phyloP scores from a whole-genome alignment of 805 yeast genomes.

The Nakazawaea ambrosiae region DNA sequence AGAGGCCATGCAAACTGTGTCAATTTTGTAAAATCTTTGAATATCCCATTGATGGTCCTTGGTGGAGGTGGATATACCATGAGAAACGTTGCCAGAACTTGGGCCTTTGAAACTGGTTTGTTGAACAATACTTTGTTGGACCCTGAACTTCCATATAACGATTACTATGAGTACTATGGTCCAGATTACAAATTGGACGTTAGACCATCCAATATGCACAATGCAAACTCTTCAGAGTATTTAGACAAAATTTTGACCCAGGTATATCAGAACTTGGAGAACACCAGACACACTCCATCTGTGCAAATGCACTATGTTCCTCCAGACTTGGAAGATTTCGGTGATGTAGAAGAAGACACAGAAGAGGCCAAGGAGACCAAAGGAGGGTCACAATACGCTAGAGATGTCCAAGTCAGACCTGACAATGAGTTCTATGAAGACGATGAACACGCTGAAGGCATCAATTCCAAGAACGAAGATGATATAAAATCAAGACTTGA shows the following conservation, averaged over 20 bases:
- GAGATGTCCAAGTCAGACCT: conserved; percentile 66
- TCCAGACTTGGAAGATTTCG: conserved; percentile 76
- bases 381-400: conserved; percentile 84
- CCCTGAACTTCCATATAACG: conserved; percentile 81
- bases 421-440: conserved; percentile 75
- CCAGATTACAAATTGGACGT: conserved; percentile 96
- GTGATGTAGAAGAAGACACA: conserved; percentile 73
- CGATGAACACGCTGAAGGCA: conserved; percentile 39
- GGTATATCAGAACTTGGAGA: conserved; percentile 71
- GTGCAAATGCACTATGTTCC: conserved; percentile 92
- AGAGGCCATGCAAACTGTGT: conserved; percentile 96
- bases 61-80: conserved; percentile 99
- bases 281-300: conserved; percentile 95
- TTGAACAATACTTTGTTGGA: conserved; percentile 75
- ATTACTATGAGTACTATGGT: conserved; percentile 94
- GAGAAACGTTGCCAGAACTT: conserved; percentile 90
- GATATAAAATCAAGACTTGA: conserved; percentile 4
- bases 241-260: conserved; percentile 76
- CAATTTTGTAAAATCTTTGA: conserved; percentile 75
- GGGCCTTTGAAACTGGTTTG: conserved; percentile 92
- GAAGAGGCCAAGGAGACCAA: conserved; percentile 75
- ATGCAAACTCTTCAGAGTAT: conserved; percentile 91
- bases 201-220: conserved; percentile 92
- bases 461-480: conserved; percentile 10
- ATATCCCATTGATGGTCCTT: conserved; percentile 84